Percentiles rank a stretch among this genome's conserved stretches.
These are phyloP conservation scores for Cystobasidiaceae sp. DNA, from an alignment of 1,284 basidiomycete species.

Conservation along the genomic window DNA sequence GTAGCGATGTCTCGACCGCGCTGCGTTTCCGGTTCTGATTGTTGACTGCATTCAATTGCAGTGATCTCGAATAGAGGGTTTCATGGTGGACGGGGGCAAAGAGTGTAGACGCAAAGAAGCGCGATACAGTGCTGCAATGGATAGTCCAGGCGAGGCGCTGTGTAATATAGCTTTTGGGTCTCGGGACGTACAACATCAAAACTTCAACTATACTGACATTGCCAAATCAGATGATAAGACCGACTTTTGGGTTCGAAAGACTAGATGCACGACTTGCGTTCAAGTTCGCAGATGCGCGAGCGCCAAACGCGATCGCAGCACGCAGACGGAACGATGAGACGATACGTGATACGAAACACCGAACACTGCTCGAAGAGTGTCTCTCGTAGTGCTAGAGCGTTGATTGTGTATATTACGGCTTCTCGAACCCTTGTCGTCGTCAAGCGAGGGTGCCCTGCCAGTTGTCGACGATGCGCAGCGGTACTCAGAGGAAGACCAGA, in stretches of 20 bases:
- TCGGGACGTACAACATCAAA: neutral
- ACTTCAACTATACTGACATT: neutral
- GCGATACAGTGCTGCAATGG: neutral
- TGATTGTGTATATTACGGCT: neutral
- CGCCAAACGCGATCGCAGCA: no score
- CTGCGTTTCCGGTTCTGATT: neutral
- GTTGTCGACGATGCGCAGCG: neutral
- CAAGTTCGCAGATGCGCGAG: no score
- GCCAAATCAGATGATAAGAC: neutral
- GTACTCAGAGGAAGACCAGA: constrained; percentile 7
- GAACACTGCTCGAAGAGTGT: no score
- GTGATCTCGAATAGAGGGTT: neutral
- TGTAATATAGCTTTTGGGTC: neutral
- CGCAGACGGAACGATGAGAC: no score
- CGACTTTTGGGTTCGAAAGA: no score
- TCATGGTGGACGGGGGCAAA: neutral
- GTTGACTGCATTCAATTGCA: neutral
- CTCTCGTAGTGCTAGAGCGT: neutral
- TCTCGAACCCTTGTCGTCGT: neutral
- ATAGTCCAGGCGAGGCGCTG: neutral
- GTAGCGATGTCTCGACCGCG: constrained; percentile 65
- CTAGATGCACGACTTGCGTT: no score
- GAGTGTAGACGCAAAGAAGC: neutral
- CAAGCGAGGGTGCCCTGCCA: neutral
- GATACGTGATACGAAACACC: no score